phyloP scores from a whole-genome alignment of 1,284 basidiomycete genomes.

The Pseudozyma sp. region DNA sequence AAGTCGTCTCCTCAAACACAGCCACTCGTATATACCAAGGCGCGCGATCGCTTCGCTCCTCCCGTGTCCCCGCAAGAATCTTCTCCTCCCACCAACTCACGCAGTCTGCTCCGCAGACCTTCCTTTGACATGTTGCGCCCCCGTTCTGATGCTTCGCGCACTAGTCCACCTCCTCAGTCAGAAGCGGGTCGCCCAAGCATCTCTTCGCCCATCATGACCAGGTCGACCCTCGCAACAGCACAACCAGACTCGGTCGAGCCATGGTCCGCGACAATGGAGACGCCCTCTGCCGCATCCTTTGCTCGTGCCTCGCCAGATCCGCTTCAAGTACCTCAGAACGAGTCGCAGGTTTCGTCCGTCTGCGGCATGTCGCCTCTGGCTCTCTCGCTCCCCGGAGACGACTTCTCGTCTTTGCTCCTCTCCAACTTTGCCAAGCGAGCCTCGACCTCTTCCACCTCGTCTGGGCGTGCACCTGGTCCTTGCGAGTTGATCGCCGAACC shows the following conservation, averaged over 20 bases:
- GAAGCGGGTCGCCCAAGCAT: slow-evolving; percentile 13
- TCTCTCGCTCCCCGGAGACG: slow-evolving; percentile 20
- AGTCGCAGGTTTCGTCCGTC: slow-evolving; percentile 17
- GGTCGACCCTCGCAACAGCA: slow-evolving; percentile 16
- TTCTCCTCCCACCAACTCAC: slow-evolving; percentile 14
- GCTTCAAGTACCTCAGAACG: slow-evolving; percentile 18
- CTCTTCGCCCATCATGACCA: slow-evolving; percentile 33
- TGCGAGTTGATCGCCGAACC: slow-evolving; percentile 22
- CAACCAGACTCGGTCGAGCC: slow-evolving; percentile 8
- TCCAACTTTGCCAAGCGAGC: slow-evolving; percentile 30
- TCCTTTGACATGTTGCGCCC: slow-evolving; percentile 32
- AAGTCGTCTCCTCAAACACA: slow-evolving; percentile 25
- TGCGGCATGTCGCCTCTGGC: slow-evolving; percentile 26
- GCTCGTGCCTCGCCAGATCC: slow-evolving; percentile 20
- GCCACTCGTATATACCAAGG: slow-evolving; percentile 35
- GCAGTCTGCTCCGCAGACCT: slow-evolving; percentile 20
- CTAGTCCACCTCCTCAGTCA: slow-evolving; percentile 8
- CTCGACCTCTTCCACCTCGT: slow-evolving; percentile 28
- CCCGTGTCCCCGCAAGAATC: slow-evolving; percentile 15
- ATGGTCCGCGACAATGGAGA: background rate
- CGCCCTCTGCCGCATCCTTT: slow-evolving; percentile 1
- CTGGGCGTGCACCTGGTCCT: slow-evolving; percentile 41
- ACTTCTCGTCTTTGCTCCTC: slow-evolving; percentile 32
- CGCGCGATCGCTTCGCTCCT: slow-evolving; percentile 31
- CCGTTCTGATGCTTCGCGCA: slow-evolving; percentile 1